A percentile compares a stretch with the other conserved stretches of the same genome.
Conservation (phyloP, 768 basidiomycete species). For the Podaxis sp. region DNA sequence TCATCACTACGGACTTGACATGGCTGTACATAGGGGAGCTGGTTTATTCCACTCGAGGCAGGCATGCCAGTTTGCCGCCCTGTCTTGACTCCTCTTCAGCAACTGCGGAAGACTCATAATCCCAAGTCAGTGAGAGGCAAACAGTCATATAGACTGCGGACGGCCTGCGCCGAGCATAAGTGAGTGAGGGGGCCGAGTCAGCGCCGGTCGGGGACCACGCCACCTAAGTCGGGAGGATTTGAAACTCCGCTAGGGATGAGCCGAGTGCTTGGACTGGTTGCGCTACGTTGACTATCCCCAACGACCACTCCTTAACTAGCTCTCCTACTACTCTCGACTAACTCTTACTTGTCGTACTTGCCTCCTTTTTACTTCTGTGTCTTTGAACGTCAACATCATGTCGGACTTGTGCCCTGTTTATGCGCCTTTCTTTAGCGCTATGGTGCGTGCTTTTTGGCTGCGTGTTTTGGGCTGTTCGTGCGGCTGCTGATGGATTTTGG, state of each 20-base stretch:
- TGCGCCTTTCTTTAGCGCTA: constrained; percentile 96
- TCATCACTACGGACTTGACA: not conserved
- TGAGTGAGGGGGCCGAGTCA: not conserved
- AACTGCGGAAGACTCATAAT: not conserved
- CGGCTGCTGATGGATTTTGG: constrained; percentile 12
- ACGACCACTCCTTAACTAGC: constrained; percentile 6
- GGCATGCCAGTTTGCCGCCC: not conserved
- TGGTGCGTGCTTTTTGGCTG: constrained; percentile 51
- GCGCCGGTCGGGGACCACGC: not conserved
- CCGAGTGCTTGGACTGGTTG: not conserved
- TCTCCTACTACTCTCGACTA: not conserved
- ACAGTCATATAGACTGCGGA: not conserved
- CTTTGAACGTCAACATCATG: constrained; percentile 34
- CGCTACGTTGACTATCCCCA: constrained; percentile 1
- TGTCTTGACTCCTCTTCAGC: not conserved
- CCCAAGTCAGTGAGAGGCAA: not conserved
- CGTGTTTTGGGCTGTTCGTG: not conserved
- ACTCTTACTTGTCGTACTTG: not conserved
- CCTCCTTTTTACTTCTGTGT: not conserved
- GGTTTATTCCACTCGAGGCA: not conserved
- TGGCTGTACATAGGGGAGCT: not conserved
- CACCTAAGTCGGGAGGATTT: not conserved
- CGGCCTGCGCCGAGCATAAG: not conserved
- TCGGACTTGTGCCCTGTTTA: constrained; percentile 90
- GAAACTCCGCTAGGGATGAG: constrained; percentile 9